phyloP scores from a whole-genome alignment of 1,139 yeast species.

The Diutina rugosa region DNA sequence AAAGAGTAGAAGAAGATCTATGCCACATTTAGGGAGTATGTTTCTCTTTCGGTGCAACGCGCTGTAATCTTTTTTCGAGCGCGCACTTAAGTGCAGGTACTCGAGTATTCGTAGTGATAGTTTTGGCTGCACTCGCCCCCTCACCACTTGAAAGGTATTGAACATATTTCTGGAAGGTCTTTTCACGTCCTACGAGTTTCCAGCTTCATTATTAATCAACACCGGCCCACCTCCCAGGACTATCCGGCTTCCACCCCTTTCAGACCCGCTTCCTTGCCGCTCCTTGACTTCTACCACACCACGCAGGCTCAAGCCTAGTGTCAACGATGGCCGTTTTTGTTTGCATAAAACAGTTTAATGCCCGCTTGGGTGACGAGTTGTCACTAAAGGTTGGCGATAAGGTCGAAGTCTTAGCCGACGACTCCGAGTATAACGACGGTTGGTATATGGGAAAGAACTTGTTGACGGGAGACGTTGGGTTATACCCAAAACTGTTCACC shows the following conservation, averaged over 20 bases:
- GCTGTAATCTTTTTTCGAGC: background rate
- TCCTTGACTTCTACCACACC: background rate
- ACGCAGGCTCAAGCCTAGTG: background rate
- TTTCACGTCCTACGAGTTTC: background rate
- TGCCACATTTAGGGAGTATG: background rate
- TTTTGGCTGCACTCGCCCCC: background rate
- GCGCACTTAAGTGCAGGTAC: background rate
- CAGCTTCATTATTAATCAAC: background rate
- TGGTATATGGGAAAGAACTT: slow-evolving; percentile 88
- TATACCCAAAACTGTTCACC: slow-evolving; percentile 83
- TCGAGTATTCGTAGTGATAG: background rate
- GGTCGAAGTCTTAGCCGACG: slow-evolving; percentile 83
- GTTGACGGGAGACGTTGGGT: slow-evolving; percentile 59
- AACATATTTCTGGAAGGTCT: background rate
- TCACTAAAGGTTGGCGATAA: slow-evolving; percentile 72
- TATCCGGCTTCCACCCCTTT: background rate
- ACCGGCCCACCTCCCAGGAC: background rate
- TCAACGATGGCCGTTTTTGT: background rate
- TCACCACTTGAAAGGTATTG: background rate
- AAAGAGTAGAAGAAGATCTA: too few relatives aligned
- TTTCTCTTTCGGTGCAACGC: background rate
- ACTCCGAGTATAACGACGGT: slow-evolving; percentile 90
- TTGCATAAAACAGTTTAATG: slow-evolving; percentile 64
- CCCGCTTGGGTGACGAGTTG: slow-evolving; percentile 83
- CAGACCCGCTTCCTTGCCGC: background rate